These are phyloP conservation scores for Lobosporangium transversale DNA, from an alignment of 192 early-diverging fungal species.

Conservation along the genomic window DNA sequence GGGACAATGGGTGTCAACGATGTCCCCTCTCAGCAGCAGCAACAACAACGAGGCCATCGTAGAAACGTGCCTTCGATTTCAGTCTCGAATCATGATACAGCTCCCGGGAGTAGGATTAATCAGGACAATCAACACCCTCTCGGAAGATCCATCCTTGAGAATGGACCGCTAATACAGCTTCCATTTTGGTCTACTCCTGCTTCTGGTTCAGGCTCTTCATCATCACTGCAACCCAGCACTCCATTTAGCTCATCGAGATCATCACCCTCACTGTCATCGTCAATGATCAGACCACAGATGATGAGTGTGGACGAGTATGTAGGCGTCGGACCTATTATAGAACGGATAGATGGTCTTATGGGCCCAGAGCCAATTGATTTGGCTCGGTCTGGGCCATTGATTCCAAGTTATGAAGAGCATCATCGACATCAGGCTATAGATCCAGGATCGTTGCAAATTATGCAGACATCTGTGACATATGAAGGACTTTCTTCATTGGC, in stretches of 20 bases:
- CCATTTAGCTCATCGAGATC: background rate
- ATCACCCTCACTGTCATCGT: background rate
- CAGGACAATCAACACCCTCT: slow-evolving; percentile 5
- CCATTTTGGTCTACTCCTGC: background rate
- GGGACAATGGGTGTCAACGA: no score
- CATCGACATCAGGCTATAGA: slow-evolving; percentile 23
- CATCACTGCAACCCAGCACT: no score
- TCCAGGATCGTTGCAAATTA: slow-evolving; percentile 23
- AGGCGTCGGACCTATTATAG: slow-evolving; percentile 12
- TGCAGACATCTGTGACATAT: background rate
- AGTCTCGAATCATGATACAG: slow-evolving; percentile 18
- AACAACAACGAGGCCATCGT: slow-evolving; percentile 9
- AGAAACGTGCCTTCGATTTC: slow-evolving; percentile 42
- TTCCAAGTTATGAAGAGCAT: slow-evolving; percentile 43
- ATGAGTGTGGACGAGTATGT: slow-evolving; percentile 48
- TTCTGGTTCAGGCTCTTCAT: no score
- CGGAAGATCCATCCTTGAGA: slow-evolving; percentile 24
- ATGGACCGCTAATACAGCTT: slow-evolving; percentile 29
- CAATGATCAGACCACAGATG: slow-evolving; percentile 10
- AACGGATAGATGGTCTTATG: background rate
- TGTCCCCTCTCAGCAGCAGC: background rate
- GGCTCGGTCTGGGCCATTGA: slow-evolving; percentile 29
- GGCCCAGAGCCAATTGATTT: background rate
- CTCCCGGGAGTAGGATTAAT: no score
- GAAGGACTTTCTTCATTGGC: slow-evolving; percentile 17